Evolutionary conservation across 192 early-diverging fungal species (phyloP).

Genomic region (Pilaira anomala): DNA sequence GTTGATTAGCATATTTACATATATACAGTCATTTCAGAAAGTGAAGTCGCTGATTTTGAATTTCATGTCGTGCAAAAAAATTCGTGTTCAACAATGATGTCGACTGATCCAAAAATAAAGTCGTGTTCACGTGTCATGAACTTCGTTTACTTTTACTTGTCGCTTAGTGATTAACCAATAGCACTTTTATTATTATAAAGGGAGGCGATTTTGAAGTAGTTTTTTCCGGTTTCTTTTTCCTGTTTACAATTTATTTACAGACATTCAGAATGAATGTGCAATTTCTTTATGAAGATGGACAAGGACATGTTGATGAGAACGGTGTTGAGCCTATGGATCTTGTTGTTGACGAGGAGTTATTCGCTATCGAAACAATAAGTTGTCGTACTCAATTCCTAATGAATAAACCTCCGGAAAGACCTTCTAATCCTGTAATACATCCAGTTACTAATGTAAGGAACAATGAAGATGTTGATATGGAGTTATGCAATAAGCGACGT

Average conservation of each 20-base stretch:
- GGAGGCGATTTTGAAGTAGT: slow-evolving; percentile 1
- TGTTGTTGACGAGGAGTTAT: slow-evolving; percentile 21
- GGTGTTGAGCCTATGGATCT: slow-evolving; percentile 24
- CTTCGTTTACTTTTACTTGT: slow-evolving; percentile 14
- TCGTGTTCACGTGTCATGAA: slow-evolving; percentile 5
- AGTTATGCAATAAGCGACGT: slow-evolving; percentile 9
- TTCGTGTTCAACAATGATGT: too few relatives aligned
- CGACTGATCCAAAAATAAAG: slow-evolving; percentile 25
- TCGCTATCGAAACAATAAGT: slow-evolving; percentile 17
- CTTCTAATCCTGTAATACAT: slow-evolving; percentile 13
- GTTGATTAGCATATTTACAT: too few relatives aligned
- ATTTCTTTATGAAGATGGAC: slow-evolving; percentile 22
- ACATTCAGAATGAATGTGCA: slow-evolving; percentile 14
- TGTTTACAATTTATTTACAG: slow-evolving; percentile 19
- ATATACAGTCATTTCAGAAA: too few relatives aligned
- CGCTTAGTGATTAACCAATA: slow-evolving; percentile 14
- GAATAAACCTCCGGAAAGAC: slow-evolving; percentile 19
- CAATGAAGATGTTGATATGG: slow-evolving; percentile 20
- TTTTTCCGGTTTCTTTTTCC: slow-evolving; percentile 10
- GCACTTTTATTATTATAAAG: slow-evolving; percentile 5
- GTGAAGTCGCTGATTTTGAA: too few relatives aligned
- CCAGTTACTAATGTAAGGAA: neutral
- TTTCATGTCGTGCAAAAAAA: too few relatives aligned
- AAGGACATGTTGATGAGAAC: slow-evolving; percentile 17
- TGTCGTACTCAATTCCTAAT: slow-evolving; percentile 16